A percentile compares a stretch with the other conserved stretches of the same genome.
Evolutionary conservation across 1,284 basidiomycete species (phyloP).

Genomic region (Microbotryum scabiosae): DNA sequence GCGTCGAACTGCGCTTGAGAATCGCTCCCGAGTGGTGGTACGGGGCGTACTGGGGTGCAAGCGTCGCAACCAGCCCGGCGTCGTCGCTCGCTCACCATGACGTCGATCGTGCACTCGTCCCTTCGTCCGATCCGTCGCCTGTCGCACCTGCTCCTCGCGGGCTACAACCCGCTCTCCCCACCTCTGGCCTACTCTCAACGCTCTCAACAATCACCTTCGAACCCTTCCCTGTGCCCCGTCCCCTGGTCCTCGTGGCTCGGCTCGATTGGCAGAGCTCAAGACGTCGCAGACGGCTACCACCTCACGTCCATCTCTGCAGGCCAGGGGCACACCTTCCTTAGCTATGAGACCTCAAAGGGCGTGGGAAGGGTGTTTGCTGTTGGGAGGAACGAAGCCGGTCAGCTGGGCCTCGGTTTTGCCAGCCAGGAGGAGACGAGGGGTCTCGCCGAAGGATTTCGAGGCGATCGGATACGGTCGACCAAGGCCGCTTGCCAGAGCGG

Average conservation of each 20-base stretch:
- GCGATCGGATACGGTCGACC: constrained; percentile 9
- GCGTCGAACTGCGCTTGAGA: too few species aligned
- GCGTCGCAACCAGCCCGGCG: background rate
- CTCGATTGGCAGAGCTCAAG: constrained; percentile 16
- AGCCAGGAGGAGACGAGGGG: constrained; percentile 31
- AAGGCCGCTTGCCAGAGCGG: constrained; percentile 9
- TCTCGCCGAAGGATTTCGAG: constrained; percentile 31
- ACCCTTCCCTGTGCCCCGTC: constrained; percentile 13
- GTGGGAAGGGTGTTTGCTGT: constrained; percentile 27
- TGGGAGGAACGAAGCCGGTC: constrained; percentile 31
- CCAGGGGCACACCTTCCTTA: constrained; percentile 22
- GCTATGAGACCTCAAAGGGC: constrained; percentile 17
- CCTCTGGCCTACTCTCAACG: background rate
- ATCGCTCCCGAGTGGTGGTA: too few species aligned
- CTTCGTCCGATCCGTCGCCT: background rate
- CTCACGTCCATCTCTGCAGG: constrained; percentile 8
- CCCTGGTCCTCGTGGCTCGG: constrained; percentile 22
- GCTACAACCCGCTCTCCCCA: constrained; percentile 26
- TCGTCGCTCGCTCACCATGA: background rate
- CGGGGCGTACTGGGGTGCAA: background rate
- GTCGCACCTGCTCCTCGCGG: constrained; percentile 25
- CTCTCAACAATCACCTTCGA: constrained; percentile 11
- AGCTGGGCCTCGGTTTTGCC: constrained; percentile 31
- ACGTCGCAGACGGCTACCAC: constrained; percentile 1
- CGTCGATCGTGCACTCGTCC: background rate